These are phyloP conservation scores for Dianthus caryophyllus DNA, from an alignment of 148 eudicot species.

Conservation along the genomic window DNA sequence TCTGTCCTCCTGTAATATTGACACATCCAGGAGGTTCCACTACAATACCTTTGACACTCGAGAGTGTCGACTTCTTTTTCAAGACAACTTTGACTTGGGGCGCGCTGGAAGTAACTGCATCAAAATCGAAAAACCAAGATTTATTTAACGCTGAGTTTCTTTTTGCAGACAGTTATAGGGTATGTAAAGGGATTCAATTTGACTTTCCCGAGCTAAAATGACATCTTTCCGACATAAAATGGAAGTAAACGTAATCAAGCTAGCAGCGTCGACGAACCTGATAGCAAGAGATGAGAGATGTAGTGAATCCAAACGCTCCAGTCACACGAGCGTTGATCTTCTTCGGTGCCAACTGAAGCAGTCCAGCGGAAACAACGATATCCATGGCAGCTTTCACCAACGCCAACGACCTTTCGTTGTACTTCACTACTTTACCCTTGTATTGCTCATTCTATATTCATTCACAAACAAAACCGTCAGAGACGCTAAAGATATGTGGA, in stretches of 20 bases:
- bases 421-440: slow-evolving; percentile 52
- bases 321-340: slow-evolving; percentile 93
- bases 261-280: slow-evolving; percentile 43
- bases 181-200: too few species aligned
- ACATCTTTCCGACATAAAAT: neutral
- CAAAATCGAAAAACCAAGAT: slow-evolving; percentile 11
- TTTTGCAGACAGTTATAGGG: too few species aligned
- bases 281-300: slow-evolving; percentile 92
- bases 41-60: slow-evolving; percentile 15
- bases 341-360: slow-evolving; percentile 90
- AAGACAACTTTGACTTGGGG: slow-evolving; percentile 60
- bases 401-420: slow-evolving; percentile 80
- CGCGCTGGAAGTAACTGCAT: slow-evolving; percentile 78
- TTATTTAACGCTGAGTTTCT: neutral
- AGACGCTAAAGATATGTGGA: neutral
- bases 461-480: slow-evolving; percentile 10
- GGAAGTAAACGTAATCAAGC: neutral
- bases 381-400: slow-evolving; percentile 75
- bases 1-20: slow-evolving; percentile 17
- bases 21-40: slow-evolving; percentile 25
- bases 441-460: slow-evolving; percentile 70
- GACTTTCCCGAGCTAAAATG: too few species aligned
- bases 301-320: slow-evolving; percentile 81
- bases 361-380: slow-evolving; percentile 84
- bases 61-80: slow-evolving; percentile 20